Conservation (phyloP, 306 rosid genomes). For the Arachis hypogaea region DNA sequence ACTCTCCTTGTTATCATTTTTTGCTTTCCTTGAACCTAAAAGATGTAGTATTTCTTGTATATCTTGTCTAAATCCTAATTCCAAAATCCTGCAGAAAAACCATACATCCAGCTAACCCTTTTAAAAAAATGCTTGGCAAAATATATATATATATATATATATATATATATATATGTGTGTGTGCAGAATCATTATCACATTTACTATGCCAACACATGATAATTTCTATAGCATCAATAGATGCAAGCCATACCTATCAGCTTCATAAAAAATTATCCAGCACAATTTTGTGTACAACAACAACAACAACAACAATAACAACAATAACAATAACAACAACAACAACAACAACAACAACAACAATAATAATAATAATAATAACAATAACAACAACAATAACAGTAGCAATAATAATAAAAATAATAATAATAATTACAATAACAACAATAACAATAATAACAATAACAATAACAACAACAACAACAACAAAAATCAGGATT, state of each 20-base stretch:
- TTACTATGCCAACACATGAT: constrained; percentile 1
- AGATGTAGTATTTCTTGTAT: constrained; percentile 77
- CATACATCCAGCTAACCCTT: neutral
- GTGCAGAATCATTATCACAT: constrained; percentile 10
- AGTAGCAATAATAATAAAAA: too few relatives aligned
- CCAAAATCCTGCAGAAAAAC: constrained; percentile 70
- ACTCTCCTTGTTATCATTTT: constrained; percentile 38
- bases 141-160: too few relatives aligned
- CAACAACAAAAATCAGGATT: neutral
- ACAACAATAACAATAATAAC: too few relatives aligned
- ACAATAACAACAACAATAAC: too few relatives aligned
- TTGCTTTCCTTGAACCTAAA: constrained; percentile 62
- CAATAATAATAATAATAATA: too few relatives aligned
- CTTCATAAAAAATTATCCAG: constrained; percentile 96
- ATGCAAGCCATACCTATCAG: constrained; percentile 69
- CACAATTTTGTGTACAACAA: constrained; percentile 68
- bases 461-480: too few relatives aligned
- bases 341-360: too few relatives aligned
- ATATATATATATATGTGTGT: too few relatives aligned
- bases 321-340: too few relatives aligned
- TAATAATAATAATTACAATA: too few relatives aligned
- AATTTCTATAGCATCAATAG: constrained; percentile 20
- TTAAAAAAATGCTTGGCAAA: constrained; percentile 13
- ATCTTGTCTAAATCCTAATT: constrained; percentile 93
- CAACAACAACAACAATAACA: constrained; percentile 32